phyloP scores from a whole-genome alignment of 805 yeast species.

The Lipomyces spencermartinsiae region DNA sequence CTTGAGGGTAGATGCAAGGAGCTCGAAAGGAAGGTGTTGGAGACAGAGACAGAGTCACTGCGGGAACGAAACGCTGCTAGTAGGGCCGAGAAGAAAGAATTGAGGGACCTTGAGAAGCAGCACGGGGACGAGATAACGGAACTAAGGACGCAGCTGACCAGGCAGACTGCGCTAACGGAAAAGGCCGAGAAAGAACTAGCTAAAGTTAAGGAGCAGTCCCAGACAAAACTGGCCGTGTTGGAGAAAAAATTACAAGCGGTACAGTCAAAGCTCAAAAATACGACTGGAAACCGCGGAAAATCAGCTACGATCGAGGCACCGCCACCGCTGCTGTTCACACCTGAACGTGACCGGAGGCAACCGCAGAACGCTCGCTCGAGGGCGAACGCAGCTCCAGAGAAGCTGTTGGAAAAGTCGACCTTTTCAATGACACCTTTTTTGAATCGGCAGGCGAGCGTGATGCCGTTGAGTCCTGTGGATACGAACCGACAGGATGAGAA shows the following conservation, averaged over 20 bases:
- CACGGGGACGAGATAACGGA: conserved; percentile 19
- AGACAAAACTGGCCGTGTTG: conserved; percentile 18
- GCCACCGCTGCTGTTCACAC: conserved; percentile 25
- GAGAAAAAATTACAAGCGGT: conserved; percentile 25
- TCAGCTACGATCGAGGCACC: conserved; percentile 12
- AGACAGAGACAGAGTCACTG: not conserved
- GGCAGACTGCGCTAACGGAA: conserved; percentile 21
- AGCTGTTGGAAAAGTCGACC: conserved; percentile 28
- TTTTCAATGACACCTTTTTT: conserved; percentile 36
- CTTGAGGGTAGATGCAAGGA: conserved; percentile 17
- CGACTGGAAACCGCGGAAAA: conserved; percentile 7
- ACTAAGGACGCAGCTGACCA: conserved; percentile 17
- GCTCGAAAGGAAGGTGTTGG: conserved; percentile 15
- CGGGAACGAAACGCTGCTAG: conserved; percentile 12
- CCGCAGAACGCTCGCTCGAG: not conserved
- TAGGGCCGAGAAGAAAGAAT: conserved; percentile 18
- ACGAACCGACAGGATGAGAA: conserved; percentile 8
- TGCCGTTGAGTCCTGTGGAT: conserved; percentile 27
- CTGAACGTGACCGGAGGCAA: conserved; percentile 12
- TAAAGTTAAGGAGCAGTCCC: conserved; percentile 23
- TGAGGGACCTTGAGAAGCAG: conserved; percentile 20
- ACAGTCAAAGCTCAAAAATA: conserved; percentile 21
- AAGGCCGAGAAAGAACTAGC: conserved; percentile 22
- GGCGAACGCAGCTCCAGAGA: conserved; percentile 6
- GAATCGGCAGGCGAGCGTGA: conserved; percentile 12